These are phyloP conservation scores for Cyclaneusma minus DNA, from an alignment of 2,329 filamentous ascomycete genomes.

Conservation along the genomic window DNA sequence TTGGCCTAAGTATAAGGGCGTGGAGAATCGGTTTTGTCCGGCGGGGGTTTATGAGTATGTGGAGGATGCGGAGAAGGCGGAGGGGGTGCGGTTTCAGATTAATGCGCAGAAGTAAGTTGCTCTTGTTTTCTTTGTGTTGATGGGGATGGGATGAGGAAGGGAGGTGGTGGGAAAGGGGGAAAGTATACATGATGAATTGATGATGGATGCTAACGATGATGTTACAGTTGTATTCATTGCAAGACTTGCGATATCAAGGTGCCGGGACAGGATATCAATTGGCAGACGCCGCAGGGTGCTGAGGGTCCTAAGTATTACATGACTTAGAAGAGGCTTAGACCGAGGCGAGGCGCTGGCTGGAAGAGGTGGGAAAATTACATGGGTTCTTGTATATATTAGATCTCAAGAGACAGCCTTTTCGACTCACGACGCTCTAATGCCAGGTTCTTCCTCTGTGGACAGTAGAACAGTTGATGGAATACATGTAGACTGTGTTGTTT, in stretches of 20 bases:
- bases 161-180: background rate
- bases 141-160: constrained; percentile 1
- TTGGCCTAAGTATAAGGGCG: constrained; percentile 76
- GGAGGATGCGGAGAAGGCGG: constrained; percentile 73
- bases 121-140: background rate
- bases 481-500: no score
- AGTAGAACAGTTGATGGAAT: no score
- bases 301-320: constrained; percentile 61
- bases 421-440: no score
- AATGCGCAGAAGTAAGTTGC: constrained; percentile 83
- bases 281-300: constrained; percentile 75
- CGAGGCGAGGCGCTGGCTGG: no score
- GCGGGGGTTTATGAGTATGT: constrained; percentile 97
- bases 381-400: no score
- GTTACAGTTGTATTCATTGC: constrained; percentile 81
- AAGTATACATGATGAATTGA: background rate
- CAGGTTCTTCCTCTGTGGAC: no score
- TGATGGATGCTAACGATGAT: constrained; percentile 15
- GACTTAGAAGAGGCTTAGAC: no score
- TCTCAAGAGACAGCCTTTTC: no score
- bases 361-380: no score
- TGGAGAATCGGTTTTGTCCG: constrained; percentile 95
- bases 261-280: constrained; percentile 92
- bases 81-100: constrained; percentile 92
- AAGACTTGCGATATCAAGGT: constrained; percentile 99